These are phyloP conservation scores for Lachnellula hyalina DNA, from an alignment of 2,329 filamentous ascomycete species.

Conservation along the genomic window DNA sequence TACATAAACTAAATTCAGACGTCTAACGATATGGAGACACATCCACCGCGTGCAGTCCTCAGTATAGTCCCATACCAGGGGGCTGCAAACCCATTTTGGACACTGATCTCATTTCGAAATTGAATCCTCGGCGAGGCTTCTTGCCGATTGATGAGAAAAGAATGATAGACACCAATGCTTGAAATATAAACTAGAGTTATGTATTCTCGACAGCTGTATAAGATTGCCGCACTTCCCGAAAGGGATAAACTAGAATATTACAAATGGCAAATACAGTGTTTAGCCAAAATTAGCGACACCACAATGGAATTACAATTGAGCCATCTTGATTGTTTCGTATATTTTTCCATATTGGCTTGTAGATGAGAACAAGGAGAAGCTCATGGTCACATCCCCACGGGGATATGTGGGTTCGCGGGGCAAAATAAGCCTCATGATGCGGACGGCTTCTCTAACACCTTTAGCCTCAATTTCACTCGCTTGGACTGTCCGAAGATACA, in stretches of 20 bases:
- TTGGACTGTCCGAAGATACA: background rate
- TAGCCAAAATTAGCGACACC: conserved; percentile 3
- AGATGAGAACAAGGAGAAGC: background rate
- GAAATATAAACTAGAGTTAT: too few species aligned
- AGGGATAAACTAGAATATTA: conserved; percentile 1
- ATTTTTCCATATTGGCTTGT: background rate
- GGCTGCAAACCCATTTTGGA: too few species aligned
- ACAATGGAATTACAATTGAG: background rate
- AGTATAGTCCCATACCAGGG: too few species aligned
- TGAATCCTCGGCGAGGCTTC: too few species aligned
- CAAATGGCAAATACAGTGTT: conserved; percentile 2
- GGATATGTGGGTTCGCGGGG: background rate
- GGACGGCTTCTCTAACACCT: background rate
- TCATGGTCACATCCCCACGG: too few species aligned
- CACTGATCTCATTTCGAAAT: too few species aligned
- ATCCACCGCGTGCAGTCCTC: too few species aligned
- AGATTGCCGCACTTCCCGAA: background rate
- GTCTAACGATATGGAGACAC: too few species aligned
- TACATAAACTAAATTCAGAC: too few species aligned
- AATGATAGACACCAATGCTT: too few species aligned
- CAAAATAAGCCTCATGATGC: background rate
- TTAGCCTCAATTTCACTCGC: background rate
- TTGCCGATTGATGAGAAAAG: too few species aligned
- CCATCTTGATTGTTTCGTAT: background rate
- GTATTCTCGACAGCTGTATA: too few species aligned